A percentile compares a stretch with the other conserved stretches of the same genome.
Evolutionary conservation across 495 filamentous ascomycete genomes (phyloP).

Genomic region (Talaromyces nanjingensis): DNA sequence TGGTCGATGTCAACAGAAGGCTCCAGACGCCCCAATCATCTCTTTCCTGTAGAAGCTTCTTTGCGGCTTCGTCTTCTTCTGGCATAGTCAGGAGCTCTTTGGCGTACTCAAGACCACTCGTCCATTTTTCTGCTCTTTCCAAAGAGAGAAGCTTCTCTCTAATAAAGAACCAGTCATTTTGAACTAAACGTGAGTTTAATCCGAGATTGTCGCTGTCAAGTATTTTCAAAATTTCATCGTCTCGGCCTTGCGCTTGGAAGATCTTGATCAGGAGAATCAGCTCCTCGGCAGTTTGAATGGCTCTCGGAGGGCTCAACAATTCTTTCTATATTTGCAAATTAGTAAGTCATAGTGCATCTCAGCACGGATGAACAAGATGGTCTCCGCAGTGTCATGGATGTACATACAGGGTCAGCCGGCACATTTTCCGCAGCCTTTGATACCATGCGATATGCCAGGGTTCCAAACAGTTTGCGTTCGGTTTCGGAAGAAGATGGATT

Average conservation of each 20-base stretch:
- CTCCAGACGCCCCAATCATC: constrained; percentile 56
- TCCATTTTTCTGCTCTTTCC: constrained; percentile 40
- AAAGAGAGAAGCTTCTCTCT: constrained; percentile 37
- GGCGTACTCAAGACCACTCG: constrained; percentile 36
- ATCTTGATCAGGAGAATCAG: constrained; percentile 47
- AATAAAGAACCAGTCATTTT: constrained; percentile 46
- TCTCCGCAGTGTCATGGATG: constrained; percentile 5
- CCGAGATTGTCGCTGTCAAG: constrained; percentile 46
- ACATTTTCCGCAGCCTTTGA: constrained; percentile 48
- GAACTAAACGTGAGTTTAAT: constrained; percentile 40
- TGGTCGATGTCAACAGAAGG: constrained; percentile 25
- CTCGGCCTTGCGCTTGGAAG: constrained; percentile 37
- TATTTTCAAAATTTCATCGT: constrained; percentile 41
- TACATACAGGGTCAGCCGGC: constrained; percentile 36
- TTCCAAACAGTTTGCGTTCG: constrained; percentile 50
- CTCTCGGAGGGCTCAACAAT: constrained; percentile 37
- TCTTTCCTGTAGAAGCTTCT: constrained; percentile 27
- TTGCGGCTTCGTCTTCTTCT: constrained; percentile 23
- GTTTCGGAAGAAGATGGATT: constrained; percentile 31
- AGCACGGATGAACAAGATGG: background rate
- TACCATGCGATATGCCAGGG: constrained; percentile 53
- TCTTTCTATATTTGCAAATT: constrained; percentile 24
- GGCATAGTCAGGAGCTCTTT: constrained; percentile 31
- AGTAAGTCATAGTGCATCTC: background rate
- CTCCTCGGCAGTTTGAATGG: constrained; percentile 49